Conservation (phyloP, 2,329 filamentous ascomycete species). For the Aschersonia sp. region DNA sequence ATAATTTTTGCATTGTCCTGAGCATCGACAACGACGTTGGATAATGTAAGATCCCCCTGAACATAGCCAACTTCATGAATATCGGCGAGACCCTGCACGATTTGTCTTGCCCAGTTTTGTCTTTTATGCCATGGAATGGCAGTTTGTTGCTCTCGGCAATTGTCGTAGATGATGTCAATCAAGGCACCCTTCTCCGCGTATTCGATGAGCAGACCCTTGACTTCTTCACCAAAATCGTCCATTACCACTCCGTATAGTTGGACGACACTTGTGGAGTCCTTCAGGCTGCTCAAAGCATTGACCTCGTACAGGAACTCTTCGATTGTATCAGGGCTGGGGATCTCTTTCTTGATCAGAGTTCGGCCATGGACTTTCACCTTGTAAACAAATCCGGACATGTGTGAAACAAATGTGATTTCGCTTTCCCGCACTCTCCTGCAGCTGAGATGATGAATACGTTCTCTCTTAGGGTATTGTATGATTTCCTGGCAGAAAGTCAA, state of each 20-base stretch:
- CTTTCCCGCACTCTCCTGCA: slow-evolving; percentile 55
- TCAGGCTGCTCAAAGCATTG: slow-evolving; percentile 75
- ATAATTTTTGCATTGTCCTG: slow-evolving; percentile 87
- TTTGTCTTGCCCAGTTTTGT: slow-evolving; percentile 82
- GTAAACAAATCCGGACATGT: slow-evolving; percentile 96
- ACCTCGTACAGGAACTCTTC: slow-evolving; percentile 97
- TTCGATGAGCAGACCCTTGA: slow-evolving; percentile 82
- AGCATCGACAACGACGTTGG: slow-evolving; percentile 87
- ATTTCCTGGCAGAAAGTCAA: slow-evolving; percentile 48
- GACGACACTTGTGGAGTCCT: slow-evolving; percentile 63
- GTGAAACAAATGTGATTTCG: slow-evolving; percentile 72
- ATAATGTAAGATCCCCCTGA: slow-evolving; percentile 92
- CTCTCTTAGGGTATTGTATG: slow-evolving; percentile 66
- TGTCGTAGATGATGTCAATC: slow-evolving; percentile 82
- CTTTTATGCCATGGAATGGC: slow-evolving; percentile 54
- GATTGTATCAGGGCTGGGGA: slow-evolving; percentile 85
- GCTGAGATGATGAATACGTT: slow-evolving; percentile 58
- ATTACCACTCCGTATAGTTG: slow-evolving; percentile 78
- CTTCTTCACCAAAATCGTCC: slow-evolving; percentile 67
- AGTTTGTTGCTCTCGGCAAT: slow-evolving; percentile 40
- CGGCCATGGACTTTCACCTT: slow-evolving; percentile 60
- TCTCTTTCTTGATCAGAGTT: slow-evolving; percentile 90
- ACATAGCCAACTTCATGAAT: slow-evolving; percentile 95
- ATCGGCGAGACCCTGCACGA: slow-evolving; percentile 76
- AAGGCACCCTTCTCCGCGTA: slow-evolving; percentile 79